Evolutionary conservation across 179 eudicot genomes (phyloP), one percentile per base, ranked within the genome.

Genomic region (Nepenthes alata): DNA sequence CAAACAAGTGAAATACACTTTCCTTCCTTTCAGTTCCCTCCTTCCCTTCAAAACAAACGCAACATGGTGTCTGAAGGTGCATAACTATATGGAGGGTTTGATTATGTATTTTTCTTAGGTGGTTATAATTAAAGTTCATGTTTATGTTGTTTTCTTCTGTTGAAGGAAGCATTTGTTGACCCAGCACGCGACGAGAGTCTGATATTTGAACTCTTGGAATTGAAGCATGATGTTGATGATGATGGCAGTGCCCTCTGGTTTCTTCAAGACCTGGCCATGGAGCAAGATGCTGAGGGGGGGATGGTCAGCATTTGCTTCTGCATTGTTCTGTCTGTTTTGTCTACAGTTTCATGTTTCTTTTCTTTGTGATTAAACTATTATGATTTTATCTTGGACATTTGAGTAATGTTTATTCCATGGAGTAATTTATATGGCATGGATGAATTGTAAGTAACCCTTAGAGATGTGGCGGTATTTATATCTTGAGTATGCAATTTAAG

Each of bases 171-270:
- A n/a, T 88, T 83, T 78, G 88, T 65, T 57, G 96, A 91, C 62
- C 85, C 88, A 15, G 53, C 53, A 5, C 77, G 94, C 12, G 96
- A 88, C 38, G 97, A 88, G 73, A 88, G 97, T 74, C 60, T 91
- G 62, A 81, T 88, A 58, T 37, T 85, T 70, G 96, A 88, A 72
- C 73, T 91, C 13, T 63, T 88, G 58, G 96, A 88, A 53, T 64
- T 80, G 70, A 91, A 88, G 70, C 37, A 55, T 58, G 96, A 88
- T 45, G 97, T 91, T 45, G 70, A 76, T 47, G 97, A 91, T 70
- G 77, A 79, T 59, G 82, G 75, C 47, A 88, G 96, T 74, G 97
- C 94, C 48, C 72, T 77, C 4, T 91, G 97, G 97, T 91, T 91
- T 72, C 88, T 91, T 70, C 94, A 82, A 74, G 97, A 91, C 72